Conservation (phyloP, 345 rosid genomes). For the Salix arbutifolia region DNA sequence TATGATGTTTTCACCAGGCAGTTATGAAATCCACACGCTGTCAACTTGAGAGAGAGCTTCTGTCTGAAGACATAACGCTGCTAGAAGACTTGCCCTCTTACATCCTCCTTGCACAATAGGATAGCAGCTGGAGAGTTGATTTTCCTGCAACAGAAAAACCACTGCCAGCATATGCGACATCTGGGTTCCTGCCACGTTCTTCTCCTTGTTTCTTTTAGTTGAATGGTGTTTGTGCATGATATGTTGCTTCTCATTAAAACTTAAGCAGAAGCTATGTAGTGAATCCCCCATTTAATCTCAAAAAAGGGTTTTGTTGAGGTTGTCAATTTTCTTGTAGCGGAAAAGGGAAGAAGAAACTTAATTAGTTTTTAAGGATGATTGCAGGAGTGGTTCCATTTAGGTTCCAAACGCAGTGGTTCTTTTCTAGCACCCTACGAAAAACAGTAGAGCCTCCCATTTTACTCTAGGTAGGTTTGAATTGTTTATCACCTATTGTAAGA, state of each 20-base stretch:
- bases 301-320: slow-evolving; percentile 8
- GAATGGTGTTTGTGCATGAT: slow-evolving; percentile 5
- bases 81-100: slow-evolving; percentile 84
- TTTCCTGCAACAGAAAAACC: not conserved
- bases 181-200: not conserved
- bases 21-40: slow-evolving; percentile 57
- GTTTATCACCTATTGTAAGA: slow-evolving; percentile 11
- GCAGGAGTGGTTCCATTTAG: not conserved
- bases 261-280: not conserved
- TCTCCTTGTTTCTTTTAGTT: not conserved
- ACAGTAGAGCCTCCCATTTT: not conserved
- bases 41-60: slow-evolving; percentile 86
- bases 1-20: slow-evolving; percentile 12
- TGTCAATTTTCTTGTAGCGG: not conserved
- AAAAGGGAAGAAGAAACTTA: not conserved
- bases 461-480: not conserved
- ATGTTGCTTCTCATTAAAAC: not conserved
- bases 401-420: not conserved
- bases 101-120: slow-evolving; percentile 45
- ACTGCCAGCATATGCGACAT: slow-evolving; percentile 3
- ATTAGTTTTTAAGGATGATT: slow-evolving; percentile 1
- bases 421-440: not conserved
- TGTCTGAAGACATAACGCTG: slow-evolving; percentile 52
- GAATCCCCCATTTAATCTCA: not conserved
- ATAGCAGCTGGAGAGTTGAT: not conserved